Evolutionary conservation across 2,329 filamentous ascomycete species (phyloP).

Genomic region (Phialocephala sp.): DNA sequence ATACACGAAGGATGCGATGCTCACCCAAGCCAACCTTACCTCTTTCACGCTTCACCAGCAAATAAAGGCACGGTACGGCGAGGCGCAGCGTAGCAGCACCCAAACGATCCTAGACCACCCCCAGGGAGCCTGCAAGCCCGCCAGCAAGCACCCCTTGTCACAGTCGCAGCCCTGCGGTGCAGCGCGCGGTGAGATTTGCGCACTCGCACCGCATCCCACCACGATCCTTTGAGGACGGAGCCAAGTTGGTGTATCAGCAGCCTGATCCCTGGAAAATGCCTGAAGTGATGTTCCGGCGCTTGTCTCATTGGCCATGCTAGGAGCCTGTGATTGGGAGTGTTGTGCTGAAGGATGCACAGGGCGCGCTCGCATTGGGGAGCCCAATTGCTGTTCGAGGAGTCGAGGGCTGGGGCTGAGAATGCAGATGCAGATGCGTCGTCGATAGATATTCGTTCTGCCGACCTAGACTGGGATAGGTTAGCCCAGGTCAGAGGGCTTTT

Average conservation of each 20-base stretch:
- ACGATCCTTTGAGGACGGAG: not conserved
- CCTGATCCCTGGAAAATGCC: not conserved
- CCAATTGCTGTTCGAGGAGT: slow-evolving; percentile 6
- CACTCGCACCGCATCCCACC: not conserved
- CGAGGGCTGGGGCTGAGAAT: not conserved
- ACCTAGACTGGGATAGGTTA: not conserved
- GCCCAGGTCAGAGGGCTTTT: not conserved
- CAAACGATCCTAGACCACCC: too few relatives aligned
- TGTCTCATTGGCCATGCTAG: not conserved
- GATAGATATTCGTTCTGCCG: not conserved
- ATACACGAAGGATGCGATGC: slow-evolving; percentile 9
- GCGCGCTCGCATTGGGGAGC: not conserved
- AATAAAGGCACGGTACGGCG: not conserved
- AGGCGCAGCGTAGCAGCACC: too few relatives aligned
- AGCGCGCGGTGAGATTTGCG: not conserved
- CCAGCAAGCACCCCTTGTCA: not conserved
- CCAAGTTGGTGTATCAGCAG: slow-evolving; percentile 9
- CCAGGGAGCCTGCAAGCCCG: too few relatives aligned
- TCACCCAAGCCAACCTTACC: slow-evolving; percentile 1
- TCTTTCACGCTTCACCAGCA: not conserved
- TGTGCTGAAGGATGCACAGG: slow-evolving; percentile 1
- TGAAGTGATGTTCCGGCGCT: not conserved
- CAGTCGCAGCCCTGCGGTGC: slow-evolving; percentile 2
- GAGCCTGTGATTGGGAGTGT: not conserved
- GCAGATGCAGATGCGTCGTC: not conserved